These are phyloP conservation scores for Xylariales sp. DNA, from an alignment of 2,329 filamentous ascomycete species.

Conservation along the genomic window DNA sequence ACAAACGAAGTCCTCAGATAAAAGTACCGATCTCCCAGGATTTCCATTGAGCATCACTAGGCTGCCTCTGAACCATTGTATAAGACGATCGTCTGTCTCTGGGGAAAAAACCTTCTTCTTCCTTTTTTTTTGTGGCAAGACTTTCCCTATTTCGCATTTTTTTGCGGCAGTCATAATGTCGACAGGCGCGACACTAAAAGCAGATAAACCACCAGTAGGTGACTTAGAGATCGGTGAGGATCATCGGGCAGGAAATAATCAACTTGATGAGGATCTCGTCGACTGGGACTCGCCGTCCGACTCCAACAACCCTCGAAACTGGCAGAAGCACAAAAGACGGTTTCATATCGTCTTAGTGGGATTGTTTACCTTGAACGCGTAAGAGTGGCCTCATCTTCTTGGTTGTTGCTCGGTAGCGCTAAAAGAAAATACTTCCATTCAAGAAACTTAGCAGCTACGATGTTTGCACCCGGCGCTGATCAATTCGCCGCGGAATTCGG, in stretches of 20 bases:
- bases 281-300: slow-evolving; percentile 1
- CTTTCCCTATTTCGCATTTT: background rate
- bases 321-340: background rate
- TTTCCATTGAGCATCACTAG: no score
- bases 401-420: background rate
- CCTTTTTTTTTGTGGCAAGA: no score
- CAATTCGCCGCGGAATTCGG: slow-evolving; percentile 6
- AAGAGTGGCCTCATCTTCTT: background rate
- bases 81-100: no score
- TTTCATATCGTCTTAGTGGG: background rate
- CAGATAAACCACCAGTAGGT: background rate
- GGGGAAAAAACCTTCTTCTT: no score
- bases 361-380: background rate
- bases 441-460: slow-evolving; percentile 9
- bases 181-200: background rate
- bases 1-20: no score
- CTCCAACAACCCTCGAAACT: slow-evolving; percentile 1
- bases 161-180: background rate
- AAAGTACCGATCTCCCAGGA: no score
- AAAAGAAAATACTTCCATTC: no score
- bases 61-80: no score
- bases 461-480: slow-evolving; percentile 8
- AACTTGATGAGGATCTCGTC: background rate
- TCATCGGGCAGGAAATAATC: background rate
- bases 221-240: background rate